phyloP scores from a whole-genome alignment of 75 land plant species.

The Cupressus sempervirens region DNA sequence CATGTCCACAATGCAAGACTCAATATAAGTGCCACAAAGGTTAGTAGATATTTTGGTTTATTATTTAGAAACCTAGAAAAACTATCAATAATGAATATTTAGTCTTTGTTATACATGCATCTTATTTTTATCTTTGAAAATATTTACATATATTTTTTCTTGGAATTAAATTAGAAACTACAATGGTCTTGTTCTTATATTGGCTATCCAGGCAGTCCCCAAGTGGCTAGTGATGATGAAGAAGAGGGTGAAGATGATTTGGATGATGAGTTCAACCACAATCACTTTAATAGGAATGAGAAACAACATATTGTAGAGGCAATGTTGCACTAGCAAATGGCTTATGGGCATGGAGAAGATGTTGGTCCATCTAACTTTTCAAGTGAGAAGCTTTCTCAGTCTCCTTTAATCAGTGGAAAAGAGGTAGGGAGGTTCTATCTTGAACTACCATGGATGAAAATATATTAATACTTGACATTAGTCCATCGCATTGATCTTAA shows the following conservation, averaged over 20 bases:
- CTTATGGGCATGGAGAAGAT: slow-evolving; percentile 30
- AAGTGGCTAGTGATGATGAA: slow-evolving; percentile 24
- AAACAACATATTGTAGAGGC: slow-evolving; percentile 68
- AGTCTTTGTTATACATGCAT: background rate
- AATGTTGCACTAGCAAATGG: slow-evolving; percentile 43
- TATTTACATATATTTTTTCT: background rate
- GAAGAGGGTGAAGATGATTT: slow-evolving; percentile 25
- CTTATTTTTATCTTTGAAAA: background rate
- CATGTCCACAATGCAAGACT: slow-evolving; percentile 84
- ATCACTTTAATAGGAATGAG: slow-evolving; percentile 12
- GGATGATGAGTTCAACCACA: slow-evolving; percentile 19
- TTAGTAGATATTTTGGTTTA: slow-evolving; percentile 13
- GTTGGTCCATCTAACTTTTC: slow-evolving; percentile 44
- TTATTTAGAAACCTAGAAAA: background rate
- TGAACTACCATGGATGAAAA: background rate
- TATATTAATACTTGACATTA: background rate
- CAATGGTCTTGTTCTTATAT: slow-evolving; percentile 6
- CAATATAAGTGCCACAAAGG: slow-evolving; percentile 77
- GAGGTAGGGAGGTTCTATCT: slow-evolving; percentile 24
- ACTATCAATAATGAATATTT: background rate
- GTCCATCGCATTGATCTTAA: too few relatives aligned
- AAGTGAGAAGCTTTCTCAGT: slow-evolving; percentile 44
- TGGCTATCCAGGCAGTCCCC: slow-evolving; percentile 19
- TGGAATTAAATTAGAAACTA: background rate
- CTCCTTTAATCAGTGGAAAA: slow-evolving; percentile 63